Evolutionary conservation across 164 flowering plant genomes (phyloP), one percentile per base, ranked within the genome.

Genomic region (Platanus orientalis): DNA sequence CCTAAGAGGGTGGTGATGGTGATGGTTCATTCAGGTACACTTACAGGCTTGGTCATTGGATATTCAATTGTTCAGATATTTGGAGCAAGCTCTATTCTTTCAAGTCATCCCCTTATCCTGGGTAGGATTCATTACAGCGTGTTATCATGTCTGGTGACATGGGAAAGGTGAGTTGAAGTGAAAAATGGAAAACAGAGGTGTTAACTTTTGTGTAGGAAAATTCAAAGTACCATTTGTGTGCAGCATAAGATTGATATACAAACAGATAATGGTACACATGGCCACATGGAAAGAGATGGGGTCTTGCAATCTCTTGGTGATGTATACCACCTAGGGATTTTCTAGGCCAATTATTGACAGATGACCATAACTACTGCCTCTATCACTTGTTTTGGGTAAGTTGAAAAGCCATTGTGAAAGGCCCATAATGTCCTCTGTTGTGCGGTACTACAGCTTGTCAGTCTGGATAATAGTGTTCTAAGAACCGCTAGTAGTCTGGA

Each of bases 91-190:
- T 0, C 7, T 84, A 84, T 58, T 68, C 80, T 1, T 89, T 92
- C 75, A 81, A 59, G 71, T 72, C 96, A 42, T 80, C 92, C 23
- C 97, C 97, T 19, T 87, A 61, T 68, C 96, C 90, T 7, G 97
- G 97, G 10, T 88, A 92, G 68, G 73, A 85, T 54, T 92, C 97
- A 7, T 64, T 87, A 29, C 97, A 92, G 62, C 86, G 84, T 26
- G 84, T 89, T 9, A 51, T 89, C 49, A 76, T 89, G 51, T 87
- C 87, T 65, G 97, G 97, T 9, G 97, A 92, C 71, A 85, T 82
- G 80, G 97, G 97, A 23, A 92, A 92, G 96, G 97, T 88, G 34
- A 28, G 13, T 28, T 7, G 11, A n/a, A 16, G 36, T 36, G 27
- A 39, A 20, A 27, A 44, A 7, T 23, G 36, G n/a, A 36, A 34